phyloP scores from a whole-genome alignment of 2,329 filamentous ascomycete genomes.

The Alternaria sp. region DNA sequence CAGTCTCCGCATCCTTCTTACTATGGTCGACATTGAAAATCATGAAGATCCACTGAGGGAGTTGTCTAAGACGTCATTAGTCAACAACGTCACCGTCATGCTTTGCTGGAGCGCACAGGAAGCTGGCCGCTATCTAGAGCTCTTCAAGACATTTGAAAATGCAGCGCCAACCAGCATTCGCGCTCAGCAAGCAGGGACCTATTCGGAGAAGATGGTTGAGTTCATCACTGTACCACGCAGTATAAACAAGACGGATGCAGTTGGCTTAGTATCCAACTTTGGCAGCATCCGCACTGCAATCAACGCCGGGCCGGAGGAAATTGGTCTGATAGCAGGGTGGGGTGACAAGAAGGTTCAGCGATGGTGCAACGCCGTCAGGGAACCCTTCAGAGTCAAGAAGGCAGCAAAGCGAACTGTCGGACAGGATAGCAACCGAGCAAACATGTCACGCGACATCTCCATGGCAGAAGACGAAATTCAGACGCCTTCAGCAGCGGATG shows the following conservation, averaged over 20 bases:
- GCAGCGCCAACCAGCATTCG: slow-evolving; percentile 83
- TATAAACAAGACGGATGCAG: slow-evolving; percentile 93
- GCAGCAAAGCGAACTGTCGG: slow-evolving; percentile 65
- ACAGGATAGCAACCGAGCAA: slow-evolving; percentile 41
- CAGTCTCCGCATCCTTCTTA: slow-evolving; percentile 82
- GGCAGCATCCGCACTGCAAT: slow-evolving; percentile 86
- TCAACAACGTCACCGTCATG: slow-evolving; percentile 92
- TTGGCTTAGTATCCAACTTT: slow-evolving; percentile 89
- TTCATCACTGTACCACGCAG: slow-evolving; percentile 90
- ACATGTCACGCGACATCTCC: slow-evolving; percentile 37
- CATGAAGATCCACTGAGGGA: slow-evolving; percentile 91
- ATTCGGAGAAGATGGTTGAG: slow-evolving; percentile 86
- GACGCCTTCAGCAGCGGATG: slow-evolving; percentile 20
- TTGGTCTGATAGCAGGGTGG: slow-evolving; percentile 88
- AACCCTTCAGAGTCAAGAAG: slow-evolving; percentile 81
- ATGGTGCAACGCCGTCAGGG: slow-evolving; percentile 82
- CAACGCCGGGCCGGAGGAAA: slow-evolving; percentile 86
- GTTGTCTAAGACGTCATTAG: slow-evolving; percentile 87
- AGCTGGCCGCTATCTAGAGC: slow-evolving; percentile 89
- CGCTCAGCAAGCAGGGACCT: slow-evolving; percentile 82
- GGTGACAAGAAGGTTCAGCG: slow-evolving; percentile 92
- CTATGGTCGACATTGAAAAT: slow-evolving; percentile 94
- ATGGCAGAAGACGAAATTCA: slow-evolving; percentile 34
- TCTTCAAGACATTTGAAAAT: slow-evolving; percentile 95
- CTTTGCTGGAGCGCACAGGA: slow-evolving; percentile 95